A percentile compares a stretch with the other conserved stretches of the same genome.
Evolutionary conservation across 2,329 filamentous ascomycete species (phyloP).

Genomic region (Graphium sp.): DNA sequence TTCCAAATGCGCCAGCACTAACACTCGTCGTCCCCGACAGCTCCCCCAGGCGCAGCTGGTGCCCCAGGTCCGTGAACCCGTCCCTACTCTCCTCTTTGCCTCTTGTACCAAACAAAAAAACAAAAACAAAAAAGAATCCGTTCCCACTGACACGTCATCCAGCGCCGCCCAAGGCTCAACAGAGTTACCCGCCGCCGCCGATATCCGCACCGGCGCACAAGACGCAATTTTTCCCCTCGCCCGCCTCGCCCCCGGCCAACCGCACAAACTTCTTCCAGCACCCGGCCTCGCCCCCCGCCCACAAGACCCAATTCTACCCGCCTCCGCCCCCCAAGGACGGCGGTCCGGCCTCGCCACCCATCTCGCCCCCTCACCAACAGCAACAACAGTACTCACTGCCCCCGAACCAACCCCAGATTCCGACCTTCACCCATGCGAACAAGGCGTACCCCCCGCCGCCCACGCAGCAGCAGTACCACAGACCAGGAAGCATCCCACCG

Average conservation of each 20-base stretch:
- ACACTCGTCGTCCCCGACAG: constrained; percentile 10
- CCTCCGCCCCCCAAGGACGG: constrained; percentile 10
- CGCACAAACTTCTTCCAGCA: constrained; percentile 13
- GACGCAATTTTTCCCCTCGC: constrained; percentile 26
- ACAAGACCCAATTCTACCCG: constrained; percentile 9
- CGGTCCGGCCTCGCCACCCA: constrained; percentile 9
- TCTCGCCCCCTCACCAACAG: constrained; percentile 9
- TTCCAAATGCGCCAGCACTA: not conserved
- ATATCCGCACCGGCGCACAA: constrained; percentile 27
- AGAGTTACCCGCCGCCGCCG: constrained; percentile 9
- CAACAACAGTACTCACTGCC: constrained; percentile 8
- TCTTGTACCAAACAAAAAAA: not conserved
- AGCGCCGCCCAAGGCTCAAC: constrained; percentile 6
- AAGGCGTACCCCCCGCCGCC: constrained; percentile 11
- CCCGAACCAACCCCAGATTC: not conserved
- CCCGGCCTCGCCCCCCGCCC: constrained; percentile 12
- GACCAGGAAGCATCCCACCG: constrained; percentile 4
- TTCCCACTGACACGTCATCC: constrained; percentile 5
- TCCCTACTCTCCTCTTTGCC: not conserved
- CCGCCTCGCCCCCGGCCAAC: constrained; percentile 13
- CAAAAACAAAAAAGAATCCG: not conserved
- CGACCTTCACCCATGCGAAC: not conserved
- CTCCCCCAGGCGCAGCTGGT: constrained; percentile 21
- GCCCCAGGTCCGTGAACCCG: constrained; percentile 10
- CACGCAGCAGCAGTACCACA: constrained; percentile 6